Base-by-base conservation (phyloP, 2,329 filamentous ascomycete species). In the Neofusicoccum cordaticola region DNA sequence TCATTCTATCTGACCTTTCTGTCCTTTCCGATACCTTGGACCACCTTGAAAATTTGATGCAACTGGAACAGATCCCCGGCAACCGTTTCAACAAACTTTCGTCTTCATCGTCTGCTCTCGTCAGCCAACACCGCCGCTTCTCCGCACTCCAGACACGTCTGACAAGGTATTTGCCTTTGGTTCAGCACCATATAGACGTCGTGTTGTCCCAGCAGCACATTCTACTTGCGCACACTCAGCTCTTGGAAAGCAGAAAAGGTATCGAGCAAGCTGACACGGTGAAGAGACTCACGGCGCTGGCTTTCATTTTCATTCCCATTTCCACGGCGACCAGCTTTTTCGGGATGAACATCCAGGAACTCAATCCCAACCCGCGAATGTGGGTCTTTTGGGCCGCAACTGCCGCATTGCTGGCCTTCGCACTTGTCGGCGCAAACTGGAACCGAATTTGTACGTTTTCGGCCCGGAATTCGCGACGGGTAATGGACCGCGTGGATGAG, bases 231-330 rank as follows among this genome's bases (percentile, higher is more conserved):
- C 41, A 44, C 47, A 50, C 47, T 12, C 47, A 50, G 22, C 47
- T 50, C 7, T 12, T 50, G 22, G 68, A 70, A 41, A 67, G 66
- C 35, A 60, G 65, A 41, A 58, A 68, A 17, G 65, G 65, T 35
- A 69, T 70, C 34, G 66, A 53, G 12, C 67, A 71, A 42, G 67
- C 70, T 2, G 52, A 67, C 19, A 67, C 65, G 7, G 69, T 71
- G 2, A 65, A 62, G 19, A 68, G 39, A 47, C 47, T 71, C n/a
- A 71, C 69, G 2, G 69, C 70, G 13, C 63, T 71, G 11, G 70
- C 69, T 4, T 71, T 71, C 45, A 42, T 71, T 39, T 71, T 71
- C 62, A 66, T 71, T n/a, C 70, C 70, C 17, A 41, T 71, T 15
- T 65, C 68, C 4, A 69, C 68, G 53, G 63, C 65, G 19, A 63